A percentile compares a stretch with the other conserved stretches of the same genome.
Evolutionary conservation across 768 basidiomycete genomes (phyloP).

Genomic region (Ramaria rubella): DNA sequence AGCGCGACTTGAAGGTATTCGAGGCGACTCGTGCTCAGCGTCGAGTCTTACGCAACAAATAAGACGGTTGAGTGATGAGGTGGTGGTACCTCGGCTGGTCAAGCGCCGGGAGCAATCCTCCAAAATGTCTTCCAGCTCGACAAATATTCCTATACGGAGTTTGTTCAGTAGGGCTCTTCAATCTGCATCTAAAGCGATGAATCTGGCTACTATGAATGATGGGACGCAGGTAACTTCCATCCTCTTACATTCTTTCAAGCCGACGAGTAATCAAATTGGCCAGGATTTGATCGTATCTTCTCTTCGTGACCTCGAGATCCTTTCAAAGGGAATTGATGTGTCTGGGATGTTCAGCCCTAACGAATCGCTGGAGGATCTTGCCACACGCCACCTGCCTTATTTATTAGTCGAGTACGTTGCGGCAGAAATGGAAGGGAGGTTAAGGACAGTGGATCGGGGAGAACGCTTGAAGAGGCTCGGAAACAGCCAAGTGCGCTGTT

Average conservation of each 20-base stretch:
- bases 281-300: conserved; percentile 56
- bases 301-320: conserved; percentile 46
- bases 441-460: conserved; percentile 46
- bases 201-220: conserved; percentile 36
- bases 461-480: conserved; percentile 52
- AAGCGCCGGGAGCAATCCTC: not conserved
- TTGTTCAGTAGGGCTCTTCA: conserved; percentile 37
- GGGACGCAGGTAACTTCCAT: conserved; percentile 37
- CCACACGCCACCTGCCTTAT: conserved; percentile 70
- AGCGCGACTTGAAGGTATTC: not conserved
- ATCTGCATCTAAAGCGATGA: conserved; percentile 32
- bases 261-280: conserved; percentile 11
- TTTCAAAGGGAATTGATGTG: conserved; percentile 47
- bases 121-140: not conserved
- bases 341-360: conserved; percentile 79
- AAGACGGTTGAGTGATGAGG: conserved; percentile 1
- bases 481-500: conserved; percentile 45
- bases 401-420: conserved; percentile 63
- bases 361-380: conserved; percentile 75
- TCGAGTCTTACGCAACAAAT: not conserved
- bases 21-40: not conserved
- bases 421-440: conserved; percentile 58
- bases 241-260: not conserved
- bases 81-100: not conserved
- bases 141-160: conserved; percentile 26